phyloP scores from a whole-genome alignment of 305 asterid genomes.

The Fraxinus velutina region DNA sequence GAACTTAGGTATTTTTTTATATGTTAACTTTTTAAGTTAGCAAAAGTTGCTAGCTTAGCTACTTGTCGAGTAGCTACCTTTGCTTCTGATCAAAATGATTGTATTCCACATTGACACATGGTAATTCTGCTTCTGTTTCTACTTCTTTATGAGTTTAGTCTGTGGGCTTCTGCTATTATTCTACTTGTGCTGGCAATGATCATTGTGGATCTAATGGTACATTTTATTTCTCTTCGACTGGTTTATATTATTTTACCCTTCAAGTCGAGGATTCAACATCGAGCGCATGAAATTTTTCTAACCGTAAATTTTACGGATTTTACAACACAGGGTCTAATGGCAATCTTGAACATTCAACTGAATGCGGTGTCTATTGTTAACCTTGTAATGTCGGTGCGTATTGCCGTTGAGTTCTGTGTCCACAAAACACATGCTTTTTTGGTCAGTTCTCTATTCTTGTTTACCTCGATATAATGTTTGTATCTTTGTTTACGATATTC shows the following conservation, averaged over 20 bases:
- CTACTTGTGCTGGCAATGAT: constrained; percentile 82
- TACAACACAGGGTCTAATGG: constrained; percentile 79
- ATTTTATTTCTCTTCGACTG: constrained; percentile 4
- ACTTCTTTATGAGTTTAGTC: constrained; percentile 38
- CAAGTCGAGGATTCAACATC: not conserved
- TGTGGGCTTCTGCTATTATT: constrained; percentile 92
- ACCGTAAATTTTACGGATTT: not conserved
- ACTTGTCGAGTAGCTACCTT: constrained; percentile 11
- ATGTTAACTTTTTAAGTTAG: not conserved
- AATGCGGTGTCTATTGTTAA: constrained; percentile 90
- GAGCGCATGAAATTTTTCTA: not conserved
- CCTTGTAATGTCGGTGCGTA: constrained; percentile 95
- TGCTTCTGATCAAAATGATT: constrained; percentile 3
- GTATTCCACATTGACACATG: not conserved
- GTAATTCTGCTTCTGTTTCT: not conserved
- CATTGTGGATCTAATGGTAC: constrained; percentile 86
- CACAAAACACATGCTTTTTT: constrained; percentile 91
- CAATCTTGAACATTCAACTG: constrained; percentile 76
- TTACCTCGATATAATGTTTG: not conserved
- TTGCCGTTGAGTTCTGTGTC: constrained; percentile 92
- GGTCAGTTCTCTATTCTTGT: constrained; percentile 47
- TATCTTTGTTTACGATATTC: not conserved
- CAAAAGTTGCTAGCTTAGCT: not conserved
- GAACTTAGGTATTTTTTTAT: not conserved
- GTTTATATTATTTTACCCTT: not conserved